Base-by-base conservation (phyloP, 371 early-diverging fungal species). In the Syncephalastrum sp. region DNA sequence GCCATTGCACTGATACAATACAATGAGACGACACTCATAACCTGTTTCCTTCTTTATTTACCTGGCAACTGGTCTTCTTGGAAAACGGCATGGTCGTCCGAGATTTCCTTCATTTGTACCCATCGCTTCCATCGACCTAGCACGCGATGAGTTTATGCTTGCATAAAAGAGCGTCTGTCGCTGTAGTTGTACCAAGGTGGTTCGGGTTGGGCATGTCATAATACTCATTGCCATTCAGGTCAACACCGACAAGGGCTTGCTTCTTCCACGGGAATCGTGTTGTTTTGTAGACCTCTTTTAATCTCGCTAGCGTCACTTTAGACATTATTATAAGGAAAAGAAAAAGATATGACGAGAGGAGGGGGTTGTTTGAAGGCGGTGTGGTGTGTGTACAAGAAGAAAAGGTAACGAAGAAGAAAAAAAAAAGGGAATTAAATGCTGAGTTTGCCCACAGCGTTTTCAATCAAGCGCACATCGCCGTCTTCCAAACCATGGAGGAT, bases 221-320 rank as follows among this genome's bases (percentile, higher is more conserved):
- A 64, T 86, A 89, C 68, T 86, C 82, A 59, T 89, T 87, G 19
- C 89, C 89, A 17, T 73, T 68, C 13, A 81, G 61, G 65, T 89
- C 89, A 50, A 64, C 69, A 6, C 89, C 89, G 8, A 81, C 73
- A 51, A 88, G 70, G 1, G 72, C 75, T 53, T 81, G 78, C 16
- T 79, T 75, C 33, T 77, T 74, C 75, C 85, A 83, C 21, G 85
- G 86, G 41, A 81, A 78, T 2, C 75, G 41, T 1, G 57, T 65
- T 4, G 64, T 50, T 53, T 79, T 79, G 47, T 79, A 79, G 13
- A 57, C 23, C 44, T 51, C 10, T 23, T 59, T 54, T 0, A 75
- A 49, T 51, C 62, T 68, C 49, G 55, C 73, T 8, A 59, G 23
- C 8, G 44, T 58, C 14, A 51, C 38, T 33, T 33, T 33, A 33